Evolutionary conservation across 2,329 filamentous ascomycete genomes (phyloP).

Genomic region (Arthrobotrys megalospora): DNA sequence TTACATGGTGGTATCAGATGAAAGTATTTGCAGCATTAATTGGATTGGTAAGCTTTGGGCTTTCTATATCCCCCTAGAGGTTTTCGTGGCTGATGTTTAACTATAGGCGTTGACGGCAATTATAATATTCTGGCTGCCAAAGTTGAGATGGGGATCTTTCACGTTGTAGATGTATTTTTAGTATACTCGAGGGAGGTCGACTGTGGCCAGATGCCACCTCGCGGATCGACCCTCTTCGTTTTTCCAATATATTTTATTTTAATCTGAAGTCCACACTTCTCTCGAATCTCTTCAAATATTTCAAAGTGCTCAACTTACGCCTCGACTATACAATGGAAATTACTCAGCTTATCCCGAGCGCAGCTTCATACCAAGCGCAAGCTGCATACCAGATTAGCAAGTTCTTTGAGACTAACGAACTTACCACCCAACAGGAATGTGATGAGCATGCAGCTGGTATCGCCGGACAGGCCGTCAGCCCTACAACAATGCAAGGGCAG

Average conservation of each 20-base stretch:
- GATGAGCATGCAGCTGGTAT: constrained; percentile 5
- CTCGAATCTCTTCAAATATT: neutral
- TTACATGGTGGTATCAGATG: constrained; percentile 60
- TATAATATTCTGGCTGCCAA: constrained; percentile 58
- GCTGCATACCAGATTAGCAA: constrained; percentile 3
- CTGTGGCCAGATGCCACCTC: neutral
- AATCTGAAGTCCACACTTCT: neutral
- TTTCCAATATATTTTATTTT: neutral
- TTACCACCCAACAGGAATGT: constrained; percentile 17
- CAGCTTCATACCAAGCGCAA: constrained; percentile 7
- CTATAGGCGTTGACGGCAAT: constrained; percentile 53
- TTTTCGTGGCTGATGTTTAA: neutral
- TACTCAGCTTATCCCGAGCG: neutral
- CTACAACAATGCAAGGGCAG: constrained; percentile 13
- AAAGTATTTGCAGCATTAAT: constrained; percentile 60
- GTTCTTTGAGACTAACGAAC: constrained; percentile 23
- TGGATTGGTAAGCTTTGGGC: constrained; percentile 41
- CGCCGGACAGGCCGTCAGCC: neutral
- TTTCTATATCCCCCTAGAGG: neutral
- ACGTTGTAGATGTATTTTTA: constrained; percentile 29
- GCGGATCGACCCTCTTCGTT: neutral
- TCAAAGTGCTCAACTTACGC: neutral
- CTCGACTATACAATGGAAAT: neutral
- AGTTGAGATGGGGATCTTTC: constrained; percentile 58
- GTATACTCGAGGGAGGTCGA: neutral